Evolutionary conservation across 2,329 filamentous ascomycete species (phyloP).

Genomic region (Rugonectria rugulosa): DNA sequence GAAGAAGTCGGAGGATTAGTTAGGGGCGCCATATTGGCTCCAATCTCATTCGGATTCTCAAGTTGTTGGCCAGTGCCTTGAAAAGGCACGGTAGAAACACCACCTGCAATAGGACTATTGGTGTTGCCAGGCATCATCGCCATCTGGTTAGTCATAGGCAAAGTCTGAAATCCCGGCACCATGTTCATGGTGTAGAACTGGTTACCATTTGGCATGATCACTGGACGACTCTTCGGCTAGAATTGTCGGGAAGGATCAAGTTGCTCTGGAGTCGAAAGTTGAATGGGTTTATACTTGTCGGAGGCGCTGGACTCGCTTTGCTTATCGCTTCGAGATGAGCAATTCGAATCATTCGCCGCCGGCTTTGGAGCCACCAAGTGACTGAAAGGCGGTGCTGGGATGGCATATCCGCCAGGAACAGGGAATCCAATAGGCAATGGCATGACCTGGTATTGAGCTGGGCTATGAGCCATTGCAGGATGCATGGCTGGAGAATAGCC

Average conservation of each 20-base stretch:
- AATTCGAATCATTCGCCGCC: conserved; percentile 32
- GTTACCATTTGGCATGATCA: conserved; percentile 46
- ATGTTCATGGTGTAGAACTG: conserved; percentile 40
- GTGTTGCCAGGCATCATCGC: conserved; percentile 17
- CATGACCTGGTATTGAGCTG: conserved; percentile 47
- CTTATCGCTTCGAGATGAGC: conserved; percentile 34
- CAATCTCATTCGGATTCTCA: background rate
- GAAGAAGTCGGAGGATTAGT: conserved; percentile 60
- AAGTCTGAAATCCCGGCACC: conserved; percentile 38
- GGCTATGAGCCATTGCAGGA: conserved; percentile 41
- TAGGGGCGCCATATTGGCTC: background rate
- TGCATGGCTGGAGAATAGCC: conserved; percentile 42
- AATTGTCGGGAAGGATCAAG: conserved; percentile 57
- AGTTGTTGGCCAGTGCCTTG: conserved; percentile 19
- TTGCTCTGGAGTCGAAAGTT: conserved; percentile 52
- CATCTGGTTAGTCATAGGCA: conserved; percentile 36
- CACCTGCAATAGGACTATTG: conserved; percentile 7
- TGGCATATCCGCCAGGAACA: conserved; percentile 39
- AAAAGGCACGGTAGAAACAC: conserved; percentile 15
- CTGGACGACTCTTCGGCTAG: conserved; percentile 54
- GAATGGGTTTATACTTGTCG: conserved; percentile 43
- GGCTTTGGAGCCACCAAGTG: conserved; percentile 28
- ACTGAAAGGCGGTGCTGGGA: conserved; percentile 36
- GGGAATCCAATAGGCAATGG: conserved; percentile 51
- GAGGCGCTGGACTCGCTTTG: conserved; percentile 42